Evolutionary conservation across 805 yeast species (phyloP).

Genomic region (Starmerella bacillaris): DNA sequence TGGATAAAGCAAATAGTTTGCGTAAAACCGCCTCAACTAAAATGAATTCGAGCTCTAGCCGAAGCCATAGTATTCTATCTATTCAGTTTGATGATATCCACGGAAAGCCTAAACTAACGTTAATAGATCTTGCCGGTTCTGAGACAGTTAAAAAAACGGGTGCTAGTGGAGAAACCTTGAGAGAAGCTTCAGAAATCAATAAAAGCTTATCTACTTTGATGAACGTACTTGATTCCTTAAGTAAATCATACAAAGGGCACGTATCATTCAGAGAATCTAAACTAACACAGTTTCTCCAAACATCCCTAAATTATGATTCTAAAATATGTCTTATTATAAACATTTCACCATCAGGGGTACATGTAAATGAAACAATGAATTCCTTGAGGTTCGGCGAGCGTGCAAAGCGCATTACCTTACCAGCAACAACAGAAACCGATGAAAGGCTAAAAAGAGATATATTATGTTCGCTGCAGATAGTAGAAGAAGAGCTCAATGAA

Average conservation of each 20-base stretch:
- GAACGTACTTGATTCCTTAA: conserved; percentile 52
- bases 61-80: conserved; percentile 67
- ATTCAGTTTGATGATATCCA: conserved; percentile 37
- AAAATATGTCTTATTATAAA: conserved; percentile 54
- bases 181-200: conserved; percentile 72
- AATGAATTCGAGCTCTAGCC: conserved; percentile 55
- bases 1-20: conserved; percentile 38
- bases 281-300: conserved; percentile 57
- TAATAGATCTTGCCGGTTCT: conserved; percentile 76
- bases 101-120: conserved; percentile 33
- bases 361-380: conserved; percentile 48
- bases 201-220: conserved; percentile 60
- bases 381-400: conserved; percentile 58
- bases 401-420: conserved; percentile 29
- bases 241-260: conserved; percentile 33
- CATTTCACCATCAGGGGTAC: conserved; percentile 43
- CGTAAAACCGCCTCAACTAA: conserved; percentile 44
- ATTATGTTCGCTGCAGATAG: too few species aligned
- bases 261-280: conserved; percentile 64
- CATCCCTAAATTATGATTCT: conserved; percentile 64
- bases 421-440: too few species aligned
- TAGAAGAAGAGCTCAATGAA: too few species aligned
- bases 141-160: conserved; percentile 64
- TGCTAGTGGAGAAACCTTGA: conserved; percentile 50
- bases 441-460: too few species aligned